phyloP scores from a whole-genome alignment of 2,329 filamentous ascomycete species.

The Phyllosticta paracitricarpa region DNA sequence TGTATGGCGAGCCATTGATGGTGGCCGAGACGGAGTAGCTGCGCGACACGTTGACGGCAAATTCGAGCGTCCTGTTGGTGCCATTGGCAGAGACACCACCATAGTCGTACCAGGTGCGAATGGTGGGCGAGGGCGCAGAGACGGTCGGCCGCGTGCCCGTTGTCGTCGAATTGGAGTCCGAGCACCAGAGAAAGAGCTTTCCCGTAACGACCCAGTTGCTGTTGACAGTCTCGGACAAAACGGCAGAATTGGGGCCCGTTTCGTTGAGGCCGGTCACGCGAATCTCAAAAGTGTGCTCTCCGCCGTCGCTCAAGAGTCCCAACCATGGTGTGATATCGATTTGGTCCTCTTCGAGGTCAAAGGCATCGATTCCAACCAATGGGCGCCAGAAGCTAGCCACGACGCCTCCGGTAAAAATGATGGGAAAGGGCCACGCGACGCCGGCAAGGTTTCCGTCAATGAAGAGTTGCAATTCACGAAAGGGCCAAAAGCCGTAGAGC shows the following conservation, averaged over 20 bases:
- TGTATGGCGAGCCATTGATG: slow-evolving; percentile 40
- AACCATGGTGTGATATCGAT: slow-evolving; percentile 75
- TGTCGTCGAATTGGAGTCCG: slow-evolving; percentile 41
- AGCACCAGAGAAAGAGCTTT: slow-evolving; percentile 69
- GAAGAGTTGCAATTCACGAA: slow-evolving; percentile 65
- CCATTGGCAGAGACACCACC: slow-evolving; percentile 40
- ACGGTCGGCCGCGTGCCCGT: slow-evolving; percentile 35
- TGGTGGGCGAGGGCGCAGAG: slow-evolving; percentile 32
- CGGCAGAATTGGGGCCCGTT: slow-evolving; percentile 24
- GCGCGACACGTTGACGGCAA: slow-evolving; percentile 48
- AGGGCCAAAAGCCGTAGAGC: slow-evolving; percentile 60
- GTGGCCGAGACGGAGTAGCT: slow-evolving; percentile 44
- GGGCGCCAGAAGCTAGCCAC: slow-evolving; percentile 69
- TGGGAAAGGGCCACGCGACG: slow-evolving; percentile 70
- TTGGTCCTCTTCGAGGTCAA: slow-evolving; percentile 68
- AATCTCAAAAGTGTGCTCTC: slow-evolving; percentile 57
- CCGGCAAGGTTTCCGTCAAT: slow-evolving; percentile 67
- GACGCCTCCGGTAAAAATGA: slow-evolving; percentile 74
- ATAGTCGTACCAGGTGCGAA: slow-evolving; percentile 39
- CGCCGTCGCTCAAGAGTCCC: slow-evolving; percentile 56
- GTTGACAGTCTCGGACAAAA: slow-evolving; percentile 47
- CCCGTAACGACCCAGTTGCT: slow-evolving; percentile 66
- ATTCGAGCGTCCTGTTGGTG: slow-evolving; percentile 49
- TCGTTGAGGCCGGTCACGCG: slow-evolving; percentile 56
- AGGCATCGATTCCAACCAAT: slow-evolving; percentile 67